Evolutionary conservation across 768 basidiomycete species (phyloP), one percentile per base, ranked within the genome.

Genomic region (Tephrocybe sp.): DNA sequence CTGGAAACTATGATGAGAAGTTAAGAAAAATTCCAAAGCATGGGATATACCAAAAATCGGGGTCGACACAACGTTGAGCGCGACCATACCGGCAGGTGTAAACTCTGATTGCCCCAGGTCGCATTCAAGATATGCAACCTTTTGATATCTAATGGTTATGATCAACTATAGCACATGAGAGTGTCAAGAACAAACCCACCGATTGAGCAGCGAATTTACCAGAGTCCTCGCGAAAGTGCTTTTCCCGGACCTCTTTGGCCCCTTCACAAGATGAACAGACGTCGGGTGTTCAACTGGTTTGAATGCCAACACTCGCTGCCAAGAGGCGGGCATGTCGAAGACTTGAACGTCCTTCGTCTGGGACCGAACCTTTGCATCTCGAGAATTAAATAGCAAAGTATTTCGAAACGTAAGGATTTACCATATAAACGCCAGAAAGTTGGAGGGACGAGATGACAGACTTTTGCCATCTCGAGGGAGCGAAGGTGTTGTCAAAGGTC

Each of bases 21-120:
- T 20, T 34, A 15, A 9, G 7, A 41, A 14, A 46, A 36, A 26
- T 8, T 24, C 48, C 43, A 42, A 34, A 28, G 10, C 25, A 8
- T 42, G 40, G 2, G 28, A 55, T 55, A 37, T 58, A 91, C 94
- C 96, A 32, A 98, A 84, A 1, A 88, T 56, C 17, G 83, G 85
- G 1, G 64, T 62, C 8, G 85, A 81, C 14, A 97, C 58, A 1
- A 96, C 57, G 64, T 84, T 87, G 24, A 99, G 69, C 0, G 91
- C 80, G 11, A 97, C 88, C 70, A 91, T 79, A 0, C 94, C 96
- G 0, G 85, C 85, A 0, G 91, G 86, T 0, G 88, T 87, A 63
- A 98, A 96, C 67, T 98, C 95, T 3, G 93, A 88, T 68, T 99
- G 96, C 15, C 96, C 96, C 3, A 91, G 60, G 68, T 99, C 96